Conservation (phyloP, 306 rosid genomes). For the Glycine latifolia region DNA sequence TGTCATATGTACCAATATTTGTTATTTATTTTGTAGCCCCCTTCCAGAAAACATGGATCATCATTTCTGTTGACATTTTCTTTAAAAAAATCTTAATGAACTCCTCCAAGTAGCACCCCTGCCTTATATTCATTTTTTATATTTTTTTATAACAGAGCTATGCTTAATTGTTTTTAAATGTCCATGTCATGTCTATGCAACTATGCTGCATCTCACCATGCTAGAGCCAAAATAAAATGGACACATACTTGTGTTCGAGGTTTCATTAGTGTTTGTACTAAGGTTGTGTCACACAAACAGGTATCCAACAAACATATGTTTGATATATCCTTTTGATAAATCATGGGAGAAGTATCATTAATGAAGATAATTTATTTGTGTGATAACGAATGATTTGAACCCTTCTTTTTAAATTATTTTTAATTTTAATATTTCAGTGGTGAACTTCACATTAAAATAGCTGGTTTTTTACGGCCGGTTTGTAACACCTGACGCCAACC, state of each 20-base stretch:
- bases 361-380: background rate
- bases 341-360: background rate
- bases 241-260: too few species aligned
- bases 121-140: background rate
- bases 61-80: background rate
- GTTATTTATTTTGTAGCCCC: background rate
- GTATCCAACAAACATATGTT: background rate
- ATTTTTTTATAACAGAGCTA: background rate
- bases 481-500: too few species aligned
- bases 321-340: conserved; percentile 8
- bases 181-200: background rate
- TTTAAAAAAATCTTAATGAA: background rate
- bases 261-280: background rate
- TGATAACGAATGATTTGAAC: background rate
- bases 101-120: background rate
- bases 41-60: conserved; percentile 15
- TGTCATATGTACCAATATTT: background rate
- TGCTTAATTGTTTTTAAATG: background rate
- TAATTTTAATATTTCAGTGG: background rate
- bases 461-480: too few species aligned
- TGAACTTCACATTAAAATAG: too few species aligned
- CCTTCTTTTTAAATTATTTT: background rate
- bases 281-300: background rate
- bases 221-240: too few species aligned
- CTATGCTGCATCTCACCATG: background rate